Evolutionary conservation across 805 yeast species (phyloP).

Genomic region (Hermanozyma aechmeae): DNA sequence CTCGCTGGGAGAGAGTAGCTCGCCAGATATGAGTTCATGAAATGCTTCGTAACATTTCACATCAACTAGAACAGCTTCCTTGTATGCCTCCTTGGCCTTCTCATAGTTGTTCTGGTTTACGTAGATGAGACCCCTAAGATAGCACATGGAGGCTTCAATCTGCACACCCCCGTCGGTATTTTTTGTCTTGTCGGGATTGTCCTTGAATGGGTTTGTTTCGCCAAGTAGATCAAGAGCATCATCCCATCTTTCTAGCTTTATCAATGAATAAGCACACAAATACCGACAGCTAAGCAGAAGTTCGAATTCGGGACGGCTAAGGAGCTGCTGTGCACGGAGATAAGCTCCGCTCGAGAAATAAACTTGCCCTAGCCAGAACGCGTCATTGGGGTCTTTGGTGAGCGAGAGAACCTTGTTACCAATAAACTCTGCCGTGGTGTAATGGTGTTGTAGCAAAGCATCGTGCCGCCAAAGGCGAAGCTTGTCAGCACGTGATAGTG

Average conservation of each 20-base stretch:
- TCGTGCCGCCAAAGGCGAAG: conserved; percentile 89
- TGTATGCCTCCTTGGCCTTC: conserved; percentile 75
- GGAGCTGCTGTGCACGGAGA: conserved; percentile 66
- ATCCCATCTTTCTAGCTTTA: conserved; percentile 70
- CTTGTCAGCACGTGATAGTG: conserved; percentile 72
- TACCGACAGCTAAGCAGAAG: conserved; percentile 70
- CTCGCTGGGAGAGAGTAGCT: conserved; percentile 71
- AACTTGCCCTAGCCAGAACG: conserved; percentile 94
- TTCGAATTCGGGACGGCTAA: conserved; percentile 44
- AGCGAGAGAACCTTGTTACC: conserved; percentile 85
- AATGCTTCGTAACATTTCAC: conserved; percentile 92
- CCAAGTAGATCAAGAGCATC: conserved; percentile 85
- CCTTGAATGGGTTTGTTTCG: conserved; percentile 66
- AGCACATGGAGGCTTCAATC: conserved; percentile 81
- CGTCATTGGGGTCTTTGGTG: conserved; percentile 85
- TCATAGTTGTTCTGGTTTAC: conserved; percentile 78
- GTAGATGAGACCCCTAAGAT: conserved; percentile 73
- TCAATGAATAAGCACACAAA: conserved; percentile 64
- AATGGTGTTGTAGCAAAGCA: conserved; percentile 86
- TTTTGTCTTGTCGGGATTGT: conserved; percentile 28
- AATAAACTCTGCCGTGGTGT: conserved; percentile 78
- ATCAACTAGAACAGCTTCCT: conserved; percentile 80
- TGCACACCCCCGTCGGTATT: conserved; percentile 77
- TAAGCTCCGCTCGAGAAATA: conserved; percentile 69
- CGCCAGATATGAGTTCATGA: conserved; percentile 62